Base-by-base conservation (phyloP, 768 basidiomycete genomes). In the Tricholomella constricta region DNA sequence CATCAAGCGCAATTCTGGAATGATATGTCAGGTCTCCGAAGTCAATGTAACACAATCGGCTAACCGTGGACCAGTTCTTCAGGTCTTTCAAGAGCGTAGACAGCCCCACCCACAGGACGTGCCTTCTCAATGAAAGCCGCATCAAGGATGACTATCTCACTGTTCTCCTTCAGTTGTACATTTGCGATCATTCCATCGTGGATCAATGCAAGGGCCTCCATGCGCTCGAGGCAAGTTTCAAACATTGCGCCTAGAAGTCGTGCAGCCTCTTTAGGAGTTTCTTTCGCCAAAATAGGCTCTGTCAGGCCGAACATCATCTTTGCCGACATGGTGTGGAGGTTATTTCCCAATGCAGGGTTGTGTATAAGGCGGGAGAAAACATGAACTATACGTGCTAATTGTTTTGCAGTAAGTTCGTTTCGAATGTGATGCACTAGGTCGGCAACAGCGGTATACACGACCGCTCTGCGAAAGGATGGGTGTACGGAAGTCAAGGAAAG, bases 351-450 rank as follows among this genome's bases (percentile, higher is more conserved):
- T 17, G 89, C 85, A 2, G 91, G 82, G 64, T 97, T 94, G 71
- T 98, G 96, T 45, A 97, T 82, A 64, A 92, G 85, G 44, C 86
- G 84, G 1, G 94, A 90, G 67, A 91, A 97, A 48, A 91, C 83
- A 61, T 89, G 84, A 22, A 94, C 84, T 51, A 96, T 83, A 15
- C 83, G 82, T 4, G 83, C 77, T 17, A 98, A 75, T 62, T 96
- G 94, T 8, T 80, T 69, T 4, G 87, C 76, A 2, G 84, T 83
- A 34, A 98, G 81, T 17, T 98, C 94, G 40, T 75, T 78, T 45
- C 93, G 88, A 52, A 95, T 80, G 64, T 97, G 93, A 65, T 98
- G 94, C 50, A 97, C 86, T 10, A 98, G 80, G 69, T 99, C 97
- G 27, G 94, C 94, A 6, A 96, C 83, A 42, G 91, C 88, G 53